These are phyloP conservation scores for Neurospora cerealis DNA, from an alignment of 495 filamentous ascomycete species.

Conservation along the genomic window DNA sequence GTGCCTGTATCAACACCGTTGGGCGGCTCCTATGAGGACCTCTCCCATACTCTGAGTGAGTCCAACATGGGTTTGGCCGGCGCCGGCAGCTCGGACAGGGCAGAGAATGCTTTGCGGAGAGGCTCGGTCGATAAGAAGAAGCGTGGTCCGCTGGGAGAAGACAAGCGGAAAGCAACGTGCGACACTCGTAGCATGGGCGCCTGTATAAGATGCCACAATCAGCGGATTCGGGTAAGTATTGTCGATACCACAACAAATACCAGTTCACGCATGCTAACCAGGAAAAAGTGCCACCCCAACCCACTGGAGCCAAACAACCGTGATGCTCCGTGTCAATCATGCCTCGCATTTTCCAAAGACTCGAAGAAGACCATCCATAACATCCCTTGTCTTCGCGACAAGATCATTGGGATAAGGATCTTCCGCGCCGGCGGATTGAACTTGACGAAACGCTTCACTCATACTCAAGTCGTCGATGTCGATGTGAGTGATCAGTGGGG, in stretches of 20 bases:
- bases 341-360: constrained; percentile 20
- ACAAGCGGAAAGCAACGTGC: constrained; percentile 18
- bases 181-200: constrained; percentile 29
- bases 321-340: constrained; percentile 25
- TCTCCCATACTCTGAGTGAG: not conserved
- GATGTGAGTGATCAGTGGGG: not conserved
- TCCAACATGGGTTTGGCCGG: not conserved
- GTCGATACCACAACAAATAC: not conserved
- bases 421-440: constrained; percentile 29
- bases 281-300: constrained; percentile 11
- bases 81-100: not conserved
- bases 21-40: not conserved
- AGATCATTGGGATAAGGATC: constrained; percentile 24
- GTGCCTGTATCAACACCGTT: not conserved
- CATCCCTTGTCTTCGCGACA: constrained; percentile 30
- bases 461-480: constrained; percentile 29
- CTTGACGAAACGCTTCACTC: constrained; percentile 29
- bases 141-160: constrained; percentile 6
- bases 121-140: constrained; percentile 4
- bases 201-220: constrained; percentile 35
- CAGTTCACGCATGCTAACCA: not conserved
- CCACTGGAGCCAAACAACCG: constrained; percentile 18
- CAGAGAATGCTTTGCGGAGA: not conserved
- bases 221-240: constrained; percentile 30
- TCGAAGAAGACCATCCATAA: constrained; percentile 37